Percentiles rank a stretch among this genome's conserved stretches.
Evolutionary conservation across 345 rosid genomes (phyloP).

Genomic region (Acer yangbiense): DNA sequence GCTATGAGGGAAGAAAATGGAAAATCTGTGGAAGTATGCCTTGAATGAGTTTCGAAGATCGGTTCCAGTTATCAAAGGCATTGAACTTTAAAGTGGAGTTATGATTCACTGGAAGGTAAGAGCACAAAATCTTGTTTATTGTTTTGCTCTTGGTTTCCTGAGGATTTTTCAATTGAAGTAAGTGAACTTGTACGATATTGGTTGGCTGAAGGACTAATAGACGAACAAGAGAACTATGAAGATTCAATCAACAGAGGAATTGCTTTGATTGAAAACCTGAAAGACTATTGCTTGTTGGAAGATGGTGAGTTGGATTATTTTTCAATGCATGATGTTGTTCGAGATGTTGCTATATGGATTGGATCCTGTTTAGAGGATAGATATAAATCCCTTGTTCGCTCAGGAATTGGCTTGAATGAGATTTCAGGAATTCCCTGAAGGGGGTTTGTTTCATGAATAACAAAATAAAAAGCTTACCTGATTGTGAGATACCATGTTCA

Average conservation of each 20-base stretch:
- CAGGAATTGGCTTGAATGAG: slow-evolving; percentile 32
- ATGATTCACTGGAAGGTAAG: slow-evolving; percentile 24
- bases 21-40: slow-evolving; percentile 42
- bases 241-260: too few species aligned
- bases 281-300: too few species aligned
- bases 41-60: slow-evolving; percentile 35
- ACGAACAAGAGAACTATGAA: too few species aligned
- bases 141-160: slow-evolving; percentile 18
- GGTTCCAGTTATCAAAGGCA: slow-evolving; percentile 23
- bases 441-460: slow-evolving; percentile 50
- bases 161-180: too few species aligned
- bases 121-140: slow-evolving; percentile 43
- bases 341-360: slow-evolving; percentile 51
- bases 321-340: slow-evolving; percentile 53
- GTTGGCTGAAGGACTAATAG: too few species aligned
- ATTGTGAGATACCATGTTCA: slow-evolving; percentile 23
- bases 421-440: slow-evolving; percentile 28
- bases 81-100: slow-evolving; percentile 48
- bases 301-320: too few species aligned
- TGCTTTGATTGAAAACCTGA: too few species aligned
- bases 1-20: slow-evolving; percentile 36
- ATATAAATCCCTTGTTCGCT: slow-evolving; percentile 31
- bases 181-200: too few species aligned
- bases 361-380: slow-evolving; percentile 26
- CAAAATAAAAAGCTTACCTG: slow-evolving; percentile 27